phyloP scores from a whole-genome alignment of 2,329 filamentous ascomycete species.

The Penicillium corylophilum region DNA sequence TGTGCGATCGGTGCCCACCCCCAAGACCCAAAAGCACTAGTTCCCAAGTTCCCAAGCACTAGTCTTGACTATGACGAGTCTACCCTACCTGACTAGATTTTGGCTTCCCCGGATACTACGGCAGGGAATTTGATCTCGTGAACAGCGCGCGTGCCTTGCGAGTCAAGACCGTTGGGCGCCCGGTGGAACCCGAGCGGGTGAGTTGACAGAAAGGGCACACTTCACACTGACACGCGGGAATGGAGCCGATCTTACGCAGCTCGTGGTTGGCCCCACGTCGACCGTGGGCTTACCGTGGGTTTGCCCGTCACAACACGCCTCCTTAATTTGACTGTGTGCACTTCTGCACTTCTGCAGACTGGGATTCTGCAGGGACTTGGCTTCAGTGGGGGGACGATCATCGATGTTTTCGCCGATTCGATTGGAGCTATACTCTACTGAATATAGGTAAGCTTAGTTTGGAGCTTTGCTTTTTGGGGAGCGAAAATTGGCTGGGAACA shows the following conservation, averaged over 20 bases:
- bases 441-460: no score
- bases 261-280: neutral
- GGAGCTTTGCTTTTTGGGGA: slow-evolving; percentile 1
- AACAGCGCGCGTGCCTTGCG: slow-evolving; percentile 11
- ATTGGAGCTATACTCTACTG: slow-evolving; percentile 6
- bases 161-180: slow-evolving; percentile 22
- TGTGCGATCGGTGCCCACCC: neutral
- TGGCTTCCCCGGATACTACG: neutral
- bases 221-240: slow-evolving; percentile 22
- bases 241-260: slow-evolving; percentile 23
- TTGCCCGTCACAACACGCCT: neutral
- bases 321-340: neutral
- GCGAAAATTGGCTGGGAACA: no score
- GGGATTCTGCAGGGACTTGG: neutral
- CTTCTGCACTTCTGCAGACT: neutral
- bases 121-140: slow-evolving; percentile 10
- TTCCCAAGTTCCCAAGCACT: no score
- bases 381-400: slow-evolving; percentile 1
- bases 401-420: slow-evolving; percentile 4
- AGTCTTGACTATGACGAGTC: neutral
- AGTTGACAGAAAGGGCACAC: slow-evolving; percentile 1
- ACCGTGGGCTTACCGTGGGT: no score
- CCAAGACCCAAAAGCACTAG: no score
- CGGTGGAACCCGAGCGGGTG: slow-evolving; percentile 14
- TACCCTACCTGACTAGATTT: neutral